Evolutionary conservation across 2,329 filamentous ascomycete genomes (phyloP), one percentile per base, ranked within the genome.

Genomic region (Dryadomyces quercus-mongolicae): DNA sequence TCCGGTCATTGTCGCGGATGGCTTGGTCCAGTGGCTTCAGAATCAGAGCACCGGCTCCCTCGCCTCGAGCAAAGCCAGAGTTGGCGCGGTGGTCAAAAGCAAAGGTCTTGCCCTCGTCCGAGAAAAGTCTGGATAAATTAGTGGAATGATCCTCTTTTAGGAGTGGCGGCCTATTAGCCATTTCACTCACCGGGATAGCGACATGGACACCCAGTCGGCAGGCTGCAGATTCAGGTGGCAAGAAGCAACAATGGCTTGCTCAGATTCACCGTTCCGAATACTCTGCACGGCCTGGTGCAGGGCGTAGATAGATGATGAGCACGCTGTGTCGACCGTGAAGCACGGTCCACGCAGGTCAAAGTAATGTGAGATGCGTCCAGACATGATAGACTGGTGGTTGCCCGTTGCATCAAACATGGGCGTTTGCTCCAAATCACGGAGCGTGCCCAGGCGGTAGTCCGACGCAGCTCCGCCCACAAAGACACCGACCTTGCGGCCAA

Each of bases 401-500:
- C 13, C 57, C 56, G 20, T 54, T 25, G 9, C 54, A 49, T 40
- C 52, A 22, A 5, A 22, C 51, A 16, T 52, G 31, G 42, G 63
- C 70, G 55, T 70, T 67, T 6, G 54, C 54, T 0, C 69, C 2
- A 70, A 61, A 57, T 77, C 74, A 45, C 70, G 64, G 49, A 72
- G 70, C 3, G 72, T 60, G 46, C 71, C 70, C 2, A 69, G 68
- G 58, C 74, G 77, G 59, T 42, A 42, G 12, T 78, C 74, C 2
- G 73, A 70, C 22, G 72, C 69, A 3, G 67, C 69, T 12, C 71
- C 70, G 7, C 74, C 76, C 8, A 77, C 64, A 56, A 75, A 78
- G 9, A 78, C 75, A 15, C 73, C 74, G 25, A 75, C 71, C 46
- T 75, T 68, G 53, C 70, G 68, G 5, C 75, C 75, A 1, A 74